Percentiles rank a stretch among this genome's conserved stretches.
These are phyloP conservation scores for Pyricularia grisea DNA, from an alignment of 2,329 filamentous ascomycete species.

Conservation along the genomic window DNA sequence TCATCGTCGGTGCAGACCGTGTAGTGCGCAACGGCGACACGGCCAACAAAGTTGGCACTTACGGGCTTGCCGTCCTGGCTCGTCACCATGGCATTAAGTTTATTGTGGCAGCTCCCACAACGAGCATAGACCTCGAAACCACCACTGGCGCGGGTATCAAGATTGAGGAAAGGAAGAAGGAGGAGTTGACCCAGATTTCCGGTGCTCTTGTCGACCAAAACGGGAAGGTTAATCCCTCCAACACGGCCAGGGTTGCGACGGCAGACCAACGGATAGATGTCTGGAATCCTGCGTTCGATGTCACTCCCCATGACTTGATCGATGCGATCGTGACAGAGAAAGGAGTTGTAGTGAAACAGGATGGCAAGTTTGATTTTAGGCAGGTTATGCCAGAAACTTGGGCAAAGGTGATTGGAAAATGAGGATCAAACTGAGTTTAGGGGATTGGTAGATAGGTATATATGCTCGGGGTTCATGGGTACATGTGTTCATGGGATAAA, in stretches of 20 bases:
- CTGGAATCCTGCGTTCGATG: constrained; percentile 97
- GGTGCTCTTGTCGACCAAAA: constrained; percentile 61
- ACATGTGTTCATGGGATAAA: neutral
- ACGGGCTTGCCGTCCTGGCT: constrained; percentile 83
- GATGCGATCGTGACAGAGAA: constrained; percentile 92
- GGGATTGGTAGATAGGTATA: no score
- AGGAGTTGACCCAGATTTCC: constrained; percentile 77
- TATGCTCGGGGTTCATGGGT: no score
- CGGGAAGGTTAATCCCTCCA: constrained; percentile 51
- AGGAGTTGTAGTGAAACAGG: constrained; percentile 69
- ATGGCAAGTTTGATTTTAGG: constrained; percentile 56
- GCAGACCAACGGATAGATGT: constrained; percentile 71
- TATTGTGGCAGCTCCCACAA: constrained; percentile 87
- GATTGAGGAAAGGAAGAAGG: constrained; percentile 77
- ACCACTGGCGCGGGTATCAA: constrained; percentile 69
- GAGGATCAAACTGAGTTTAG: neutral
- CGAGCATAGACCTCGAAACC: constrained; percentile 82
- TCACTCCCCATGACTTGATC: constrained; percentile 81
- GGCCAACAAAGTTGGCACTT: constrained; percentile 97
- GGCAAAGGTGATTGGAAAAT: constrained; percentile 23
- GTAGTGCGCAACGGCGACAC: constrained; percentile 96
- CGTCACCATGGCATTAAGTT: constrained; percentile 86
- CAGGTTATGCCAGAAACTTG: constrained; percentile 47
- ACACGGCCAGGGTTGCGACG: constrained; percentile 66
- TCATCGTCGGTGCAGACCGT: constrained; percentile 90